These are phyloP conservation scores for Tubosaeta brunneosetosa DNA, from an alignment of 768 basidiomycete species.

Conservation along the genomic window DNA sequence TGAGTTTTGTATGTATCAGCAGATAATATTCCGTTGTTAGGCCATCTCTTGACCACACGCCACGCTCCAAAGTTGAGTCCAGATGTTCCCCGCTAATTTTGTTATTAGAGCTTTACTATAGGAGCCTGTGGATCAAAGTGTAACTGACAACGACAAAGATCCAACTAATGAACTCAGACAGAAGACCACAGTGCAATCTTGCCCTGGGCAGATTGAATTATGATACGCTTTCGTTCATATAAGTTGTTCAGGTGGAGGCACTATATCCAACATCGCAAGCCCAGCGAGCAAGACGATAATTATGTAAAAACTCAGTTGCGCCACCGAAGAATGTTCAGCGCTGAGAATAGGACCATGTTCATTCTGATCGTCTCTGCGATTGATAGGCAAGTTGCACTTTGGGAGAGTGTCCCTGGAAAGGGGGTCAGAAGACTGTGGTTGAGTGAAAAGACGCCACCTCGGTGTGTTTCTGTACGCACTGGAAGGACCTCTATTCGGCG, in stretches of 20 bases:
- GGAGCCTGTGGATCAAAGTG: no score
- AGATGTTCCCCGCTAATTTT: no score
- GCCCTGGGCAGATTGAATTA: no score
- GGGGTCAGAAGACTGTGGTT: constrained; percentile 85
- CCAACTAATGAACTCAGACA: no score
- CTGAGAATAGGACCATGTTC: constrained; percentile 53
- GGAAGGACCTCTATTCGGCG: constrained; percentile 1
- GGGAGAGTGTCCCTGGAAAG: constrained; percentile 67
- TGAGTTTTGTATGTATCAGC: no score
- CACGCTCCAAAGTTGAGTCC: no score
- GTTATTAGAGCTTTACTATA: no score
- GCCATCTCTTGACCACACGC: no score
- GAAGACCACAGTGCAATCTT: no score
- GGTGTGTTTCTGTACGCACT: constrained; percentile 85
- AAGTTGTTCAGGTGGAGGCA: constrained; percentile 19
- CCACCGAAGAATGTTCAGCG: constrained; percentile 72
- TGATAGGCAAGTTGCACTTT: constrained; percentile 88
- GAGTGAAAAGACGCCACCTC: constrained; percentile 89
- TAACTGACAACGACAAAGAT: no score
- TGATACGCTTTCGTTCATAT: no score
- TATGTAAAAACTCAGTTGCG: constrained; percentile 35
- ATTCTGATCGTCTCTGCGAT: constrained; percentile 84
- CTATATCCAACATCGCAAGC: constrained; percentile 18
- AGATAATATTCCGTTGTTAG: no score
- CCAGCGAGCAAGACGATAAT: constrained; percentile 23